These are phyloP conservation scores for Ilyonectria robusta DNA, from an alignment of 2,329 filamentous ascomycete species.

Conservation along the genomic window DNA sequence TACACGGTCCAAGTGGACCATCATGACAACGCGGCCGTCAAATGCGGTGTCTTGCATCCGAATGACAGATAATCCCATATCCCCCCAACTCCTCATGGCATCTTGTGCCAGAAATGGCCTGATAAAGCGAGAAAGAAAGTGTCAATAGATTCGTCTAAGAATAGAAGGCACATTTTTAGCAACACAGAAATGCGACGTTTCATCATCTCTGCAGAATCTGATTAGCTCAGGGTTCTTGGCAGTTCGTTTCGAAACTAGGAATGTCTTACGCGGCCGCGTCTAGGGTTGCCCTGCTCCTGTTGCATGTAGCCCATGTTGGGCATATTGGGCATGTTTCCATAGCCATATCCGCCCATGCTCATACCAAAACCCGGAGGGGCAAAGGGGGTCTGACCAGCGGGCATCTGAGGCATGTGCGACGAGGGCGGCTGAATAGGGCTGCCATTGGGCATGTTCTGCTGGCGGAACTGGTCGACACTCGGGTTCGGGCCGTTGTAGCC, in stretches of 20 bases:
- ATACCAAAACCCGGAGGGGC: slow-evolving; percentile 66
- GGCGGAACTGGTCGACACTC: slow-evolving; percentile 70
- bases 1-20: slow-evolving; percentile 30
- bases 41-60: slow-evolving; percentile 35
- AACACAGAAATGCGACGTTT: slow-evolving; percentile 25
- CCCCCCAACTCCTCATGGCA: slow-evolving; percentile 44
- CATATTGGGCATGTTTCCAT: slow-evolving; percentile 61
- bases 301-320: slow-evolving; percentile 65
- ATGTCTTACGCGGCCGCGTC: slow-evolving; percentile 71
- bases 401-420: slow-evolving; percentile 59
- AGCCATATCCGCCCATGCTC: slow-evolving; percentile 61
- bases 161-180: slow-evolving; percentile 28
- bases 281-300: slow-evolving; percentile 69
- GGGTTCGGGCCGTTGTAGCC: slow-evolving; percentile 65
- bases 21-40: slow-evolving; percentile 34
- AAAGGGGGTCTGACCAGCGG: slow-evolving; percentile 60
- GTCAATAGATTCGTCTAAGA: slow-evolving; percentile 39
- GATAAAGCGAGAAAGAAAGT: slow-evolving; percentile 38
- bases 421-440: slow-evolving; percentile 65
- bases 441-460: slow-evolving; percentile 64
- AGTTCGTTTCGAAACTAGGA: slow-evolving; percentile 31
- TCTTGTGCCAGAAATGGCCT: slow-evolving; percentile 38
- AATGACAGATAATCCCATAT: slow-evolving; percentile 35
- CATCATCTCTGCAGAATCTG: slow-evolving; percentile 47
- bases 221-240: slow-evolving; percentile 43